These are phyloP conservation scores for Plasmodium vinckei DNA, from an alignment of 169 alveolate genomes.

Conservation along the genomic window DNA sequence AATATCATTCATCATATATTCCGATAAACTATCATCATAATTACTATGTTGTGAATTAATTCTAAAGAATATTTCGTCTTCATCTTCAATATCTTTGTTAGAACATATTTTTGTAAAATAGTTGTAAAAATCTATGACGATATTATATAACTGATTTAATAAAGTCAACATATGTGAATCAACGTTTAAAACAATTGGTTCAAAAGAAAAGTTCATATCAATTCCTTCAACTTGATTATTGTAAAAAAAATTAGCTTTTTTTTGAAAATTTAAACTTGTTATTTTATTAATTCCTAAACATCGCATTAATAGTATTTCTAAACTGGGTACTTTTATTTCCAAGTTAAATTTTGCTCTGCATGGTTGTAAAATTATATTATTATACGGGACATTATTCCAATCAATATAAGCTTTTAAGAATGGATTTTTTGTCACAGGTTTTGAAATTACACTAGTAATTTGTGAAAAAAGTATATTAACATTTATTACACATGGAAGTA, in stretches of 20 bases:
- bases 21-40: slow-evolving; percentile 8
- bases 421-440: slow-evolving; percentile 68
- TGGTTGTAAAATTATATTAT: slow-evolving; percentile 63
- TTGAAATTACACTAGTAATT: slow-evolving; percentile 60
- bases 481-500: slow-evolving; percentile 61
- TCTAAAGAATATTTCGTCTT: slow-evolving; percentile 11
- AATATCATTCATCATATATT: slow-evolving; percentile 25
- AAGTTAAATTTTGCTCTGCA: slow-evolving; percentile 47
- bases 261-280: slow-evolving; percentile 54
- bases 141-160: slow-evolving; percentile 52
- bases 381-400: slow-evolving; percentile 68
- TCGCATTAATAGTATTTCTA: slow-evolving; percentile 42
- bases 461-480: slow-evolving; percentile 61
- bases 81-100: slow-evolving; percentile 28
- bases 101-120: slow-evolving; percentile 29
- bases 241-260: slow-evolving; percentile 20
- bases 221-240: slow-evolving; percentile 65
- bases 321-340: slow-evolving; percentile 39
- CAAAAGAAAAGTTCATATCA: slow-evolving; percentile 23
- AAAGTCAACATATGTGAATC: slow-evolving; percentile 67
- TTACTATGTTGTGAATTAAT: slow-evolving; percentile 1
- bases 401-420: slow-evolving; percentile 70
- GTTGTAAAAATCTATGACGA: slow-evolving; percentile 34
- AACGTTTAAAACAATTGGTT: slow-evolving; percentile 51
- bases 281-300: slow-evolving; percentile 62